Base-by-base conservation (phyloP, 2,329 filamentous ascomycete genomes). In the Pezicula radicicola region DNA sequence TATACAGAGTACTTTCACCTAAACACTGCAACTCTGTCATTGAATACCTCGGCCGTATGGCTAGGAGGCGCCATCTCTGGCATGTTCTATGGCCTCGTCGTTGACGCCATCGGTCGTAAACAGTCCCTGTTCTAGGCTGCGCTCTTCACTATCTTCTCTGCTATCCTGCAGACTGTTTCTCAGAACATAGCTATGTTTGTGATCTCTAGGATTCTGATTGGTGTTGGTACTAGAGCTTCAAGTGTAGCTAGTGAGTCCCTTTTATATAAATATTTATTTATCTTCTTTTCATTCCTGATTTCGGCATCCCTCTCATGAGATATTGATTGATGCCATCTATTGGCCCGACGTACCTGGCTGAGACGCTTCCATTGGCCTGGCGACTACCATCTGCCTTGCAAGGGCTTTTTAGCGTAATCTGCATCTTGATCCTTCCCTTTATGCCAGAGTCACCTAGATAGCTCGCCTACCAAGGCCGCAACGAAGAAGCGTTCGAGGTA, bases 291-390 rank as follows among this genome's bases (percentile, higher is more conserved):
- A n/a, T n/a, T n/a, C n/a, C n/a, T n/a, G n/a, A n/a, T n/a, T n/a
- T n/a, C n/a, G n/a, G n/a, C n/a, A n/a, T n/a, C n/a, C n/a, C n/a
- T n/a, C 15, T n/a, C 6, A 39, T 15, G 2, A 39, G 10, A 6
- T 18, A 15, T 39, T 7, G 2, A 13, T 39, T 39, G 36, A n/a
- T 15, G 6, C 18, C 10, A 4, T 15, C 36, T 18, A n/a, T 39
- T 1, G 74, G 70, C 1, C 70, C 71, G 1, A 73, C 77, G 0
- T 77, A 77, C 49, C 67, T 81, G 4, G 72, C 73, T 2, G 79
- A 82, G 63, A 74, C 73, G 0, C 74, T 78, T 46, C 70, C 76
- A 0, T 70, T 63, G 51, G 62, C 67, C 6, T 71, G 69, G 69
- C 54, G 69, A 18, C 27, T 67, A 7, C 69, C 69, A 1, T 66